These are phyloP conservation scores for Talaromyces sp. DNA, from an alignment of 2,329 filamentous ascomycete genomes.

Conservation along the genomic window DNA sequence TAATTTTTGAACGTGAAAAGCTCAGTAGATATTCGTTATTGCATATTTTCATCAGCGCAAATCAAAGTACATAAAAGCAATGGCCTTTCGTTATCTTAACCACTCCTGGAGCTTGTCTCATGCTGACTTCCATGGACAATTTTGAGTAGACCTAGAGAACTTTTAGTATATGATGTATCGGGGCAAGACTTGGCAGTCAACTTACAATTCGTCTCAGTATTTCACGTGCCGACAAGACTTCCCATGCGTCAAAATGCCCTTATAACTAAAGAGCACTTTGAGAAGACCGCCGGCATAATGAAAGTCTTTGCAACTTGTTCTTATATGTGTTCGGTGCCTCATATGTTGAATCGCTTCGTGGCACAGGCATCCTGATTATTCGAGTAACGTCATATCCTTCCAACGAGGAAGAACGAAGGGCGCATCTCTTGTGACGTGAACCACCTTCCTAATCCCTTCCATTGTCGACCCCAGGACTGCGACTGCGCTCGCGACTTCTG, in stretches of 20 bases:
- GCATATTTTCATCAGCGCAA: slow-evolving; percentile 6
- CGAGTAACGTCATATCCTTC: not conserved
- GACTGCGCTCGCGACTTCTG: slow-evolving; percentile 45
- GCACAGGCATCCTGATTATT: not conserved
- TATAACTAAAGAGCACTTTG: not conserved
- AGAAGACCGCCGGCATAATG: slow-evolving; percentile 12
- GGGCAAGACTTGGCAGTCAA: not conserved
- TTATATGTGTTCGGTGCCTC: not conserved
- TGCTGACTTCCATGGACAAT: not conserved
- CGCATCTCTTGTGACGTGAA: not conserved
- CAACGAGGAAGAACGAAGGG: not conserved
- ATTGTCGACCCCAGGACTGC: slow-evolving; percentile 38
- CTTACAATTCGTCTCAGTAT: slow-evolving; percentile 1
- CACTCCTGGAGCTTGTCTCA: not conserved
- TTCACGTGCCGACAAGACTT: slow-evolving; percentile 15
- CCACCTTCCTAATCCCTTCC: slow-evolving; percentile 25
- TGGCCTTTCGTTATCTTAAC: slow-evolving; percentile 1
- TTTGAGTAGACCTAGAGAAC: not conserved
- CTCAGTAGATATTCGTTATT: not conserved
- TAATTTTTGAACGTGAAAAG: too few relatives aligned
- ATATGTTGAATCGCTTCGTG: not conserved
- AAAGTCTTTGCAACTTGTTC: slow-evolving; percentile 1
- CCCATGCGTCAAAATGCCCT: not conserved
- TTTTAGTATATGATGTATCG: not conserved
- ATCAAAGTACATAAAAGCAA: slow-evolving; percentile 7